Conservation (phyloP, 2,329 filamentous ascomycete genomes). For the Emergomyces orientalis region DNA sequence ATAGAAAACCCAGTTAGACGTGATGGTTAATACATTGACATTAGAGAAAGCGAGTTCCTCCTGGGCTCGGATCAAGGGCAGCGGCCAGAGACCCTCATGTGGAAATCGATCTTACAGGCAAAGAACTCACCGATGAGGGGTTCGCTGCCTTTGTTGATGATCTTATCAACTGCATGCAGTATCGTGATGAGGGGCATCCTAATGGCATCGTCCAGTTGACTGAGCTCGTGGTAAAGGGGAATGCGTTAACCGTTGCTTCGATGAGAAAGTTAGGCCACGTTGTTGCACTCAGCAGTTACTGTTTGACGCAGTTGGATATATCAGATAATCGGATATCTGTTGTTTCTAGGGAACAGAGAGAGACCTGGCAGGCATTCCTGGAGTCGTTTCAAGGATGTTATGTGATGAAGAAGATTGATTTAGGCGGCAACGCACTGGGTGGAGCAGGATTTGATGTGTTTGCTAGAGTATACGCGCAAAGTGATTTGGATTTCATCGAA, state of each 20-base stretch:
- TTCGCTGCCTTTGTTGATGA: constrained; percentile 36
- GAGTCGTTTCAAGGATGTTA: constrained; percentile 35
- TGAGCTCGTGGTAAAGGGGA: constrained; percentile 39
- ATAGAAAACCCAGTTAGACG: not conserved
- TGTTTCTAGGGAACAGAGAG: constrained; percentile 26
- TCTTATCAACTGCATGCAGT: constrained; percentile 32
- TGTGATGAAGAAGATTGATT: constrained; percentile 37
- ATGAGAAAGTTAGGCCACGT: constrained; percentile 35
- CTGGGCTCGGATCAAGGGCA: constrained; percentile 21
- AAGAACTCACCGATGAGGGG: constrained; percentile 40
- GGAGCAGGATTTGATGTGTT: constrained; percentile 39
- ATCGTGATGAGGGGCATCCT: constrained; percentile 23
- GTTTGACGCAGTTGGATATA: constrained; percentile 40
- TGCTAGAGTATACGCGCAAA: constrained; percentile 34
- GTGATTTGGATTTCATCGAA: constrained; percentile 27
- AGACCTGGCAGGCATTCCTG: constrained; percentile 38
- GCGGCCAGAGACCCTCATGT: constrained; percentile 29
- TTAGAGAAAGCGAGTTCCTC: constrained; percentile 30
- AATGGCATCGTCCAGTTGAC: constrained; percentile 32
- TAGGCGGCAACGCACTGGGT: constrained; percentile 38
- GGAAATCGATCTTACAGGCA: constrained; percentile 40
- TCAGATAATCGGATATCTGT: constrained; percentile 39
- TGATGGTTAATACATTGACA: constrained; percentile 10
- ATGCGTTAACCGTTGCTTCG: constrained; percentile 35
- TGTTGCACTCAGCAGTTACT: constrained; percentile 34